Percentiles rank a stretch among this genome's conserved stretches.
Evolutionary conservation across 176 grass and related monocot species (phyloP).

Genomic region (Musa schizocarpa): DNA sequence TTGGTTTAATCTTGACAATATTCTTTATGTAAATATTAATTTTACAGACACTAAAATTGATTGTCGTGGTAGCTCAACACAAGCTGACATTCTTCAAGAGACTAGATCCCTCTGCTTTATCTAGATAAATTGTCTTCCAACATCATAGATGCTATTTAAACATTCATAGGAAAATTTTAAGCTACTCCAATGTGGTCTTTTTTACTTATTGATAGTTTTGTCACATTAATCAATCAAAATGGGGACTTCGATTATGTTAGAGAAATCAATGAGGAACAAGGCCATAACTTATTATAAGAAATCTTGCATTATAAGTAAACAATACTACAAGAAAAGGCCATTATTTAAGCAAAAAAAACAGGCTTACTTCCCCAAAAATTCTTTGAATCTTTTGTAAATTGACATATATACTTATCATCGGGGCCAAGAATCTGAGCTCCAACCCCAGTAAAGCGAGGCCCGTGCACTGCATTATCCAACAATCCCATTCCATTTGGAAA

Average conservation of each 20-base stretch:
- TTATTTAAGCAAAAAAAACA: neutral
- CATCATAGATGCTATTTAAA: too few species aligned
- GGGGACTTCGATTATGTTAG: neutral
- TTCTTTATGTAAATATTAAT: neutral
- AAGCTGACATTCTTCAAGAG: neutral
- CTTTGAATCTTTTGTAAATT: slow-evolving; percentile 73
- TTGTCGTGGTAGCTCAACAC: neutral
- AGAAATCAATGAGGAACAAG: neutral
- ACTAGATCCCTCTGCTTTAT: neutral
- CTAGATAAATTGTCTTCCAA: too few species aligned
- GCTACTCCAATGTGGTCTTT: too few species aligned
- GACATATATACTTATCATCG: slow-evolving; percentile 86
- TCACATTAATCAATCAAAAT: neutral
- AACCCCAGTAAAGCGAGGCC: slow-evolving; percentile 65
- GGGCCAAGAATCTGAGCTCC: slow-evolving; percentile 81
- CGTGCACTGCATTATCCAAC: slow-evolving; percentile 36
- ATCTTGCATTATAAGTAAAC: neutral
- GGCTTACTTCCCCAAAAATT: slow-evolving; percentile 94
- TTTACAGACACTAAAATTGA: neutral
- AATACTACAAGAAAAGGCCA: neutral
- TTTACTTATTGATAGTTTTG: too few species aligned
- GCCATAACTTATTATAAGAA: neutral
- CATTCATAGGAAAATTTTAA: too few species aligned
- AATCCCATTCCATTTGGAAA: slow-evolving; percentile 68
- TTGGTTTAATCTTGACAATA: neutral